A percentile compares a stretch with the other conserved stretches of the same genome.
phyloP scores from a whole-genome alignment of 306 rosid species.

The Hylodesmum podocarpum region DNA sequence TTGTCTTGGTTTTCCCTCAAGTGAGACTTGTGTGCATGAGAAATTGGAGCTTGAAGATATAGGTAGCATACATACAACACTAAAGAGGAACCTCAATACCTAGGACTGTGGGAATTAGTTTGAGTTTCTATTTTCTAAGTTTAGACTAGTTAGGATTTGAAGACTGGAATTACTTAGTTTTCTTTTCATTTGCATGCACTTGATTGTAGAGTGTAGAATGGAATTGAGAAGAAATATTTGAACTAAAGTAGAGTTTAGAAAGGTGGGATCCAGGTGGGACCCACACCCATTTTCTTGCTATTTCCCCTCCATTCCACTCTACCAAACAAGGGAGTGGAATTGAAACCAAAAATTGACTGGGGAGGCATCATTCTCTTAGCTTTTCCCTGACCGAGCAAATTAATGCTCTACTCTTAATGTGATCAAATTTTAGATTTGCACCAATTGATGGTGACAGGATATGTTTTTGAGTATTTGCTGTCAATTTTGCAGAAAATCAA shows the following conservation, averaged over 20 bases:
- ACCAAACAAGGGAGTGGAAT: too few relatives aligned
- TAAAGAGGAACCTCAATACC: neutral
- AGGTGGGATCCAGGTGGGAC: too few relatives aligned
- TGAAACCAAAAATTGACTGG: neutral
- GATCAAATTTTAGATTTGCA: slow-evolving; percentile 4
- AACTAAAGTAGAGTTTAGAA: too few relatives aligned
- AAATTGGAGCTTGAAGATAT: neutral
- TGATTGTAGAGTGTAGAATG: too few relatives aligned
- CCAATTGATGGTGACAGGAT: neutral
- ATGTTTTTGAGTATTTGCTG: slow-evolving; percentile 8
- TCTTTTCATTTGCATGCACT: neutral
- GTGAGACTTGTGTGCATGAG: neutral
- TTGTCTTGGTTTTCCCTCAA: neutral
- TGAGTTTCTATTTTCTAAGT: neutral
- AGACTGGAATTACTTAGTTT: neutral
- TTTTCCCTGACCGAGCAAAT: neutral
- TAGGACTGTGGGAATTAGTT: neutral
- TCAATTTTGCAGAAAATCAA: slow-evolving; percentile 35
- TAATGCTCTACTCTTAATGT: neutral
- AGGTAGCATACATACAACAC: neutral
- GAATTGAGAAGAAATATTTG: too few relatives aligned
- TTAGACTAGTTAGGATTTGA: neutral
- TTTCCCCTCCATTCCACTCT: too few relatives aligned
- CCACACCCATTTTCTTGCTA: too few relatives aligned
- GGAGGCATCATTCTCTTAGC: neutral